Conservation (phyloP, 306 rosid genomes). For the Crotalaria pallida region DNA sequence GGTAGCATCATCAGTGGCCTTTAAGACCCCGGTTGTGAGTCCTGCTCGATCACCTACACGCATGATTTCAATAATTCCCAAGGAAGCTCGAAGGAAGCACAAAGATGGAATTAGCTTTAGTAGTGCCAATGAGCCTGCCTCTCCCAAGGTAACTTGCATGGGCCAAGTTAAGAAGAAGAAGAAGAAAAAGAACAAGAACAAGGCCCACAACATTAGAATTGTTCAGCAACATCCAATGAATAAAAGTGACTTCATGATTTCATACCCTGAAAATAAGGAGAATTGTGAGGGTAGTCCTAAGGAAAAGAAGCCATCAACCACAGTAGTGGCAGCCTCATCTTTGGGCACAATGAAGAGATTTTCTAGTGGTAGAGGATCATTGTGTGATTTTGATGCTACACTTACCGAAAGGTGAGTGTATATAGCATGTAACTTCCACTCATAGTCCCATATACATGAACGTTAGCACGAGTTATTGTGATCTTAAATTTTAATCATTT, state of each 20-base stretch:
- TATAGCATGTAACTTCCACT: background rate
- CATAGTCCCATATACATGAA: background rate
- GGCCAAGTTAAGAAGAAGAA: constrained; percentile 46
- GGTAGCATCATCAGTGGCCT: constrained; percentile 18
- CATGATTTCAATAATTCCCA: constrained; percentile 34
- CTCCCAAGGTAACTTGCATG: constrained; percentile 62
- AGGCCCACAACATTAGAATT: background rate
- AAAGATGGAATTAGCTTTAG: constrained; percentile 27
- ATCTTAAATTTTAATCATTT: background rate
- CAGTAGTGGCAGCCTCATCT: constrained; percentile 6
- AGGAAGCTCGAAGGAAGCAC: constrained; percentile 45
- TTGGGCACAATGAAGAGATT: constrained; percentile 34
- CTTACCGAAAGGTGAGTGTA: constrained; percentile 14
- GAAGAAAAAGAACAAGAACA: too few species aligned
- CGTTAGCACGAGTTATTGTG: background rate
- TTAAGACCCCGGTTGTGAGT: constrained; percentile 33
- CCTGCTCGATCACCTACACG: constrained; percentile 32
- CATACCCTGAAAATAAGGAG: constrained; percentile 9
- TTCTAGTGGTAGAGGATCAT: constrained; percentile 36
- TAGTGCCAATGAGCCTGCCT: constrained; percentile 39
- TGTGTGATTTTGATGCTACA: constrained; percentile 26
- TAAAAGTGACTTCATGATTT: background rate
- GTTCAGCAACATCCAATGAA: background rate
- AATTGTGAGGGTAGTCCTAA: background rate
- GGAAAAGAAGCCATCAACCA: background rate